Base-by-base conservation (phyloP, 2,329 filamentous ascomycete genomes). In the Sclerotinia sclerotiorum region DNA sequence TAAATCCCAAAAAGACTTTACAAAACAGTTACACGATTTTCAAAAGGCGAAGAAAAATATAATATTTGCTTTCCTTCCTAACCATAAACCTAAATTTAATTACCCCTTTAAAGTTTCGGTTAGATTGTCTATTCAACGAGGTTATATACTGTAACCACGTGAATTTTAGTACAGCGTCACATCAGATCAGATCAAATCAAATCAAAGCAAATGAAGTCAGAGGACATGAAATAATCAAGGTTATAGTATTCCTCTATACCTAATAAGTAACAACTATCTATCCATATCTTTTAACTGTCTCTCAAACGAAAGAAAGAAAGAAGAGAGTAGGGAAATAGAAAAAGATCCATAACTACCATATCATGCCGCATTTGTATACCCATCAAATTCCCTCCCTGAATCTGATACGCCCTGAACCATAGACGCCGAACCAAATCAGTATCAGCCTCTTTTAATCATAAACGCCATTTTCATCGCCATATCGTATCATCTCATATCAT, bases 401-500 rank as follows among this genome's bases (percentile, higher is more conserved):
- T 57, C 11, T 39, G 21, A 57, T 39, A 15, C 39, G 15, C 5
- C 1, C 46, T 32, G 21, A 39, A 17, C 60, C 60, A 62, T 51
- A 62, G 60, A 62, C 60, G 60, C 60, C 60, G 35, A 11, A n/a
- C 46, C 46, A 62, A 27, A 27, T 27, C 8, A 62, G 55, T 42
- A 42, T 19, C 8, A 58, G 8, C 60, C 60, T 42, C n/a, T 51
- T 42, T 27, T 29, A 51, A 62, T 15, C 2, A 24, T 62, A 39
- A 62, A 62, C 60, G 60, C 60, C 60, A 62, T 27, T 39, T 51
- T 42, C 46, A 7, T 57, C 19, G 42, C 39, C 32, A 13, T 13
- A 39, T 62, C 46, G n/a, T 51, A 17, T 62, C 32, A 49, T 48
- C 21, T 48, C 27, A 3, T 62, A 51, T 42, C 46, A 35, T 66